Evolutionary conservation across 192 early-diverging fungal species (phyloP), one percentile per base, ranked within the genome.

Genomic region (Paraglomus occultum): DNA sequence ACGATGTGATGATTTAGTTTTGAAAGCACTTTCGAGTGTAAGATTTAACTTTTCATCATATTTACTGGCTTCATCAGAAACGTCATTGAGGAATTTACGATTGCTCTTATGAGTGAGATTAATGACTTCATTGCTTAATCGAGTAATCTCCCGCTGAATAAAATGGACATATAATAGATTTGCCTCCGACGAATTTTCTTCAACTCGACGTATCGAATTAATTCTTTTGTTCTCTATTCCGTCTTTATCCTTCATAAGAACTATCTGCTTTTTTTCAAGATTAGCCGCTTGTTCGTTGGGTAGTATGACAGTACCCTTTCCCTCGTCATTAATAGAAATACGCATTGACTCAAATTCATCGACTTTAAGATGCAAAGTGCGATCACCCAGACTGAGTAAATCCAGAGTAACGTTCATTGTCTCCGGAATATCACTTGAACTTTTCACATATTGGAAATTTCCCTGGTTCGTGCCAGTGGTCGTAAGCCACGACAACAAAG

Each of bases 401-500:
- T 63, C 51, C 9, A 75, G 14, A 0, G 79, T 80, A n/a, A 57
- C 71, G 10, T 59, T 51, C 79, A 80, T 77, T 2, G 75, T 72
- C 1, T 48, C 43, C 6, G 60, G 64, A 23, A 80, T 80, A 15
- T 63, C 76, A 5, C 14, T 22, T 3, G 71, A 67, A 44, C 67
- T 55, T 48, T 57, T 22, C 10, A 80, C 74, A 14, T 80, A 80
- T 55, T 80, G 79, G 67, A 80, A 80, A 51, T 76, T 77, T 8
- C 79, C 79, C 50, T 61, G 61, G 44, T 80, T 70, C 3, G 70
- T 67, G 11, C 79, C 79, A n/a, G 53, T 10, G 23, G 66, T 75
- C 1, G 79, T 80, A 46, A 80, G 58, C 79, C 79, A 80, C 8
- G 73, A 73, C 65, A 80, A 44, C 20, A 80, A 31, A 5, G 14